A percentile compares a stretch with the other conserved stretches of the same genome.
Evolutionary conservation across 2,329 filamentous ascomycete genomes (phyloP).

Genomic region (Curvularia sp.): DNA sequence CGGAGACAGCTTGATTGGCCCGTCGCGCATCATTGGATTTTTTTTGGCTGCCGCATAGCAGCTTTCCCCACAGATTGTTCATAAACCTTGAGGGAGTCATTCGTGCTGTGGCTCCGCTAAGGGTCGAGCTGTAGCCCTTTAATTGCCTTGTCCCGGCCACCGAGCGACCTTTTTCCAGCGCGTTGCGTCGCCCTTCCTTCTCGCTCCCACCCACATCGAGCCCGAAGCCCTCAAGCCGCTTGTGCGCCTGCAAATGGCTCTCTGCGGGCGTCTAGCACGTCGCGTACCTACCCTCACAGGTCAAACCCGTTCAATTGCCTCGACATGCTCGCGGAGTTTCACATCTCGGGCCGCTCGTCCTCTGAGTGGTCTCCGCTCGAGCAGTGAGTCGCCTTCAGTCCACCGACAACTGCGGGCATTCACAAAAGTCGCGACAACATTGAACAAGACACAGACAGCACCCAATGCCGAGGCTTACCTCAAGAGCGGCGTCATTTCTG

Average conservation of each 20-base stretch:
- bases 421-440: constrained; percentile 44
- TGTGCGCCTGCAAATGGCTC: constrained; percentile 49
- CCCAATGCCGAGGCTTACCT: constrained; percentile 87
- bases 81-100: constrained; percentile 40
- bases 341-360: constrained; percentile 43
- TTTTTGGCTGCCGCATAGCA: constrained; percentile 39
- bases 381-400: constrained; percentile 42
- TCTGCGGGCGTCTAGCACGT: constrained; percentile 52
- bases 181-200: constrained; percentile 26
- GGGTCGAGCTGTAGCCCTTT: constrained; percentile 41
- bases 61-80: constrained; percentile 42
- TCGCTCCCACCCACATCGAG: constrained; percentile 32
- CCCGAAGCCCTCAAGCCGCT: constrained; percentile 42
- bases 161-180: constrained; percentile 27
- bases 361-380: constrained; percentile 38
- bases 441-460: constrained; percentile 66
- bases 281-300: constrained; percentile 47
- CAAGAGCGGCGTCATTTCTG: constrained; percentile 84
- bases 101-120: constrained; percentile 36
- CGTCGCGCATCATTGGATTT: constrained; percentile 39
- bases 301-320: constrained; percentile 41
- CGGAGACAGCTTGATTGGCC: constrained; percentile 41
- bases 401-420: constrained; percentile 49
- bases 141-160: constrained; percentile 36
- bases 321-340: constrained; percentile 42